Percentiles rank a stretch among this genome's conserved stretches.
Conservation (phyloP, 306 rosid genomes). For the Pueraria montana region DNA sequence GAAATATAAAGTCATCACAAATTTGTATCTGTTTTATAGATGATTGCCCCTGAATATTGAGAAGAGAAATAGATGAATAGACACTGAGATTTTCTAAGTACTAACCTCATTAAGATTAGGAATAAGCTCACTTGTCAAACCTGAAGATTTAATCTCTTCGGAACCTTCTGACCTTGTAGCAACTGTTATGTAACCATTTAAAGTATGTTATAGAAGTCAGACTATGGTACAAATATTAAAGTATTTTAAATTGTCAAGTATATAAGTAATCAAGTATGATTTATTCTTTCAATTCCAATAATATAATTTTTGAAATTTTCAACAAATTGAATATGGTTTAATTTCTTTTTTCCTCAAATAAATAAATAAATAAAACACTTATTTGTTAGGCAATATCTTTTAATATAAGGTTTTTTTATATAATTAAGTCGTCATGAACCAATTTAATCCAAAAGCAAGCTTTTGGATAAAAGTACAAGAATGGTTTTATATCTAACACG, state of each 20-base stretch:
- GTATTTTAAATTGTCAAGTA: neutral
- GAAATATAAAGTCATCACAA: slow-evolving; percentile 5
- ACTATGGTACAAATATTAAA: slow-evolving; percentile 30
- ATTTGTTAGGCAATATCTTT: neutral
- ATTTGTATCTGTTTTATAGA: slow-evolving; percentile 26
- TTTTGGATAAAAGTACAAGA: neutral
- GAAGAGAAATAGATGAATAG: slow-evolving; percentile 12
- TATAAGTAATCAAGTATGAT: neutral
- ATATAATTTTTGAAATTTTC: neutral
- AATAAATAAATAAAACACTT: neutral
- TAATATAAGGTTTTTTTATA: neutral
- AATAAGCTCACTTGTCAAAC: slow-evolving; percentile 55
- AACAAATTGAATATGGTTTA: neutral
- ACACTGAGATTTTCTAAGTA: slow-evolving; percentile 41
- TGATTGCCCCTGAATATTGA: slow-evolving; percentile 3
- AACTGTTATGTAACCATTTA: slow-evolving; percentile 58
- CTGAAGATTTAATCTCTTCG: slow-evolving; percentile 61
- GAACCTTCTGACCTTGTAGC: slow-evolving; percentile 55
- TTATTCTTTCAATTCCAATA: neutral
- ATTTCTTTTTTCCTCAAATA: slow-evolving; percentile 3
- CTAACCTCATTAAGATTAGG: slow-evolving; percentile 73
- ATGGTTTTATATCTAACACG: neutral
- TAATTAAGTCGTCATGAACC: neutral
- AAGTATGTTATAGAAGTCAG: slow-evolving; percentile 40
- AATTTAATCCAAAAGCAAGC: neutral